These are phyloP conservation scores for Dalbergia cultrata DNA, from an alignment of 306 rosid species.

Conservation along the genomic window DNA sequence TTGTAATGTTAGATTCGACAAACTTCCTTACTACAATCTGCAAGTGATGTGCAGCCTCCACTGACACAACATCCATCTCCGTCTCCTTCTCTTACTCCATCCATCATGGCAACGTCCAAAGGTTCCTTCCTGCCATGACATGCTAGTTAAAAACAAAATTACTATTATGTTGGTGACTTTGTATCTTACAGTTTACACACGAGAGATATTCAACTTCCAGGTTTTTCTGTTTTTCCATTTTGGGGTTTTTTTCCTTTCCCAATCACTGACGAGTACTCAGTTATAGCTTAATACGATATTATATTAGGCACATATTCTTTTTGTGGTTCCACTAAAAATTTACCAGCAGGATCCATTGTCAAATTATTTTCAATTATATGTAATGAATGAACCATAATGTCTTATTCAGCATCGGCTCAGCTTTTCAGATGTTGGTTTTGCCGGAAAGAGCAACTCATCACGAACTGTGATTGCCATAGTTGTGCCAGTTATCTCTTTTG, in stretches of 20 bases:
- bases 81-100: neutral
- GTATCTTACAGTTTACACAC: too few species aligned
- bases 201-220: too few species aligned
- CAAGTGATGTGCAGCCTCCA: neutral
- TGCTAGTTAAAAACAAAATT: too few species aligned
- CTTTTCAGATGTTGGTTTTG: neutral
- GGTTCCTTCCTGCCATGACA: neutral
- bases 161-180: too few species aligned
- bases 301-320: too few species aligned
- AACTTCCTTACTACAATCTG: neutral
- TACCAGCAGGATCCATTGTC: too few species aligned
- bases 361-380: neutral
- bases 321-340: too few species aligned
- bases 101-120: neutral
- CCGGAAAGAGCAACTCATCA: slow-evolving; percentile 42
- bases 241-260: too few species aligned
- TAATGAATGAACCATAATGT: neutral
- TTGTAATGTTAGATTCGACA: slow-evolving; percentile 38
- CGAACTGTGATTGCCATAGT: neutral
- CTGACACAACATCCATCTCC: neutral
- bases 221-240: too few species aligned
- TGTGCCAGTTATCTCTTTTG: slow-evolving; percentile 15
- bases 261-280: too few species aligned
- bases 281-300: too few species aligned
- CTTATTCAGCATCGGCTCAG: neutral